Evolutionary conservation across 352 stramenopile genomes (phyloP).

Genomic region (Pythium rhizo-oryzae): DNA sequence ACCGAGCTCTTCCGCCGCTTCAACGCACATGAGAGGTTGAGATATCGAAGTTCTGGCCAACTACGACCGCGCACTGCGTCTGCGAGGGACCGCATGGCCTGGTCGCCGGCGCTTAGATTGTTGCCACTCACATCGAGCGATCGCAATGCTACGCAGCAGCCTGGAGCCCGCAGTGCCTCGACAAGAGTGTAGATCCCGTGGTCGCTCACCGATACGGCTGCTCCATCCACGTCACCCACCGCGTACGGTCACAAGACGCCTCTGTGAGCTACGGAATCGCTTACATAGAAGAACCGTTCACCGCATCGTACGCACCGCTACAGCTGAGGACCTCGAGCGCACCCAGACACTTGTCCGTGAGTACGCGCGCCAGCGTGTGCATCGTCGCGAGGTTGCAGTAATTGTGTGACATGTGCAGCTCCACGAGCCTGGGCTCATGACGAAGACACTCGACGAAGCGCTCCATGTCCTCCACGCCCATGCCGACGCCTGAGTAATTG

Average conservation of each 20-base stretch:
- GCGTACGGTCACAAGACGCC: not conserved
- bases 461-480: constrained; percentile 61
- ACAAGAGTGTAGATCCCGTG: constrained; percentile 8
- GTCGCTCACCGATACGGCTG: constrained; percentile 22
- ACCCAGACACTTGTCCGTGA: constrained; percentile 18
- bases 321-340: constrained; percentile 40
- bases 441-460: constrained; percentile 54
- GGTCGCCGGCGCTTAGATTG: constrained; percentile 11
- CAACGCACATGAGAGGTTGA: constrained; percentile 34
- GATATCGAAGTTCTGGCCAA: constrained; percentile 20
- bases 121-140: constrained; percentile 32
- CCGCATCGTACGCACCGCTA: constrained; percentile 33
- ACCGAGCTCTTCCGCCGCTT: not conserved
- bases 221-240: not conserved
- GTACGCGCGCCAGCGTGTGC: constrained; percentile 33
- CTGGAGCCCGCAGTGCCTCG: constrained; percentile 1
- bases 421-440: constrained; percentile 31
- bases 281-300: not conserved
- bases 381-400: constrained; percentile 40
- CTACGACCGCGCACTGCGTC: not conserved
- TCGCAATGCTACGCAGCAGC: not conserved
- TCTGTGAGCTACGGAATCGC: too few relatives aligned
- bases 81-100: constrained; percentile 8
- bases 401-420: constrained; percentile 49
- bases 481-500: constrained; percentile 43